Evolutionary conservation across 75 land plant genomes (phyloP), one percentile per base, ranked within the genome.

Genomic region (Pinus taeda): DNA sequence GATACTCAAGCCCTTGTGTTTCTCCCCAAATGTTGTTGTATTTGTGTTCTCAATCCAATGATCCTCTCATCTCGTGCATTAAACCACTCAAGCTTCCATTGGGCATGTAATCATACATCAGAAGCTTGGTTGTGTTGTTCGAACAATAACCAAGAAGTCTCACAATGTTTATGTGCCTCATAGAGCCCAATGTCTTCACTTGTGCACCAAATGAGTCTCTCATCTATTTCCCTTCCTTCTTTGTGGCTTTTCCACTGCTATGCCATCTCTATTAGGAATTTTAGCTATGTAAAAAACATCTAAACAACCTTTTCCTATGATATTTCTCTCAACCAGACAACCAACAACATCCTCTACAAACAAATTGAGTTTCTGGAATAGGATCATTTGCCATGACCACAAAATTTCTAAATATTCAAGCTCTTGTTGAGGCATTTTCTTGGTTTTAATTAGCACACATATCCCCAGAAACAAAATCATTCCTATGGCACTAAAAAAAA

Each of bases 61-160:
- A n/a, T 12, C 76, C 76, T 7, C 77, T 87, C 14, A 79, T 85
- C 12, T 86, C 93, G 65, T 93, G 93, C 11, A 95, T 81, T 57
- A 89, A 61, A 21, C 59, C 79, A 5, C 86, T 89, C 24, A 95
- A 73, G 14, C 90, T 91, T 1, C 96, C 96, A 58, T 93, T 93
- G 11, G 93, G 84, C 77, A 93, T 55, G 86, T 91, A 95, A 76
- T 93, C 96, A 77, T 95, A 95, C 88, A 95, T 89, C 53, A 95
- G 83, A 5, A 95, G 81, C 36, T 86, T 83, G 1, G 89, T 84
- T 61, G 74, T 87, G 62, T 83, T 73, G 78, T 95, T 95, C 21
- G 88, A 75, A 4, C 86, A 94, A 86, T 89, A 95, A 24, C 98
- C 98, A 7, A 93, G 74, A 12, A 95, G 81, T 22, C 87, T 74